Base-by-base conservation (phyloP, 139 green algal species). In the Closterium sp. region DNA sequence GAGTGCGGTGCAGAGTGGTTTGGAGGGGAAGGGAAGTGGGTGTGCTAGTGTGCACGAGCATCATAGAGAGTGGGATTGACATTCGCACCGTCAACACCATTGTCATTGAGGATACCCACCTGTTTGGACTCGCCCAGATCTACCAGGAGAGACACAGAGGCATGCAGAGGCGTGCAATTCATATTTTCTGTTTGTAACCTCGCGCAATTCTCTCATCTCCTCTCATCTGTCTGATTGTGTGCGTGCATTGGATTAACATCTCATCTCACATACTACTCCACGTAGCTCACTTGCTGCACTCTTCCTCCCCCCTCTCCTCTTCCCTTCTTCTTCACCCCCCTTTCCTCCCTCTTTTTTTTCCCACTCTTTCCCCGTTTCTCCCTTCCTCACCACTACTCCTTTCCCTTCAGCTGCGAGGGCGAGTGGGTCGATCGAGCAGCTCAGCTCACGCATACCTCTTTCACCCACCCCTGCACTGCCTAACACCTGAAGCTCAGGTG, bases 1-100 rank as follows among this genome's bases (percentile, higher is more conserved):
- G 90, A 38, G 42, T 91, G 89, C 50, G 11, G 45, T 70, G 0
- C 45, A 70, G 45, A 1, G 10, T 19, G 5, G 45, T 70, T 70
- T 13, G 42, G n/a, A n/a, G n/a, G n/a, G n/a, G n/a, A n/a, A n/a
- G n/a, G n/a, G n/a, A n/a, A n/a, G n/a, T n/a, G n/a, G n/a, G n/a
- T n/a, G n/a, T n/a, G n/a, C n/a, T n/a, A n/a, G n/a, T n/a, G n/a
- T n/a, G n/a, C n/a, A n/a, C n/a, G 42, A 62, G 88, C 19, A 96
- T 96, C 87, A 92, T 96, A 2, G 95, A 96, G 86, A 94, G 86
- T 88, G 95, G 95, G 21, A 85, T 96, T 17, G 94, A 96, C 86
- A 96, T 96, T 88, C 85, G 88, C 30, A 94, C 88, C 24, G 92
- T 90, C 87, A 96, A 96, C 87, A 95, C 93, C 19, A 95, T 96